Conservation (phyloP, 176 grass and related monocot species). For the Elymus sibiricus region DNA sequence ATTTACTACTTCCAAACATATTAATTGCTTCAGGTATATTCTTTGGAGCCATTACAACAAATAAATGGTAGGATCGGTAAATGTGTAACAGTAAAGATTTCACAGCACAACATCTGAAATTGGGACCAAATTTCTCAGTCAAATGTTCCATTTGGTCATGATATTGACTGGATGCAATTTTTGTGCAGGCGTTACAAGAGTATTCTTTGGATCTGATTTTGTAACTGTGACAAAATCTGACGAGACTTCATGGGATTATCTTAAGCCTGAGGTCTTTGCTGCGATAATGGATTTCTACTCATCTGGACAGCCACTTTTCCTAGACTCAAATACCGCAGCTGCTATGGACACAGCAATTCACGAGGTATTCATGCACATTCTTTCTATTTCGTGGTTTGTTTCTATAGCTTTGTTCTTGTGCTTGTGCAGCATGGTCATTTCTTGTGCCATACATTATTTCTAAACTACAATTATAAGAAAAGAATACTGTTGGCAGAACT, state of each 20-base stretch:
- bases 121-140: background rate
- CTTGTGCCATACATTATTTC: background rate
- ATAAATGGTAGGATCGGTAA: background rate
- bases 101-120: background rate
- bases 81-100: background rate
- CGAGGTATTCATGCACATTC: conserved; percentile 51
- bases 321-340: conserved; percentile 63
- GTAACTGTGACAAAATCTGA: conserved; percentile 95
- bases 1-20: background rate
- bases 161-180: conserved; percentile 8
- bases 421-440: background rate
- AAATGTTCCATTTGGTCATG: background rate
- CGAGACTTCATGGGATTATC: conserved; percentile 87
- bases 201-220: conserved; percentile 96
- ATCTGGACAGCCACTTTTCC: conserved; percentile 84
- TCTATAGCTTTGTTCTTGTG: background rate
- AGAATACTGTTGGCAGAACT: background rate
- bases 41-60: background rate
- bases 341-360: conserved; percentile 89
- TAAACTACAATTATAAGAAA: background rate
- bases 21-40: background rate
- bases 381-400: background rate
- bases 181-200: conserved; percentile 77
- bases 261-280: conserved; percentile 89
- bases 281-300: conserved; percentile 96